Conservation (phyloP, 805 yeast genomes). For the Candida coquimbonensis region DNA sequence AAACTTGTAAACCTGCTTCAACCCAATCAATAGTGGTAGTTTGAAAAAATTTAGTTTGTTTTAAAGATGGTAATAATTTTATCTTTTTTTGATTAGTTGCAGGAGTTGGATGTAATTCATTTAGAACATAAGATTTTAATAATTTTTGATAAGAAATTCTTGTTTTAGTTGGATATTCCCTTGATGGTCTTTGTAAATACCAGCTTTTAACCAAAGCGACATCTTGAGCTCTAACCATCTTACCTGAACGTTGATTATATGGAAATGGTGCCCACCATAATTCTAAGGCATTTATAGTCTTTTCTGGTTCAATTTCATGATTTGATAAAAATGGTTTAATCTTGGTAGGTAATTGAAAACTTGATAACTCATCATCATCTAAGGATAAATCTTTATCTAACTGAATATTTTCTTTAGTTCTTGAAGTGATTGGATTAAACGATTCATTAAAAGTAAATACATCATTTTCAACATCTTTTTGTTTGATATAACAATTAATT, state of each 20-base stretch:
- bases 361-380: constrained; percentile 30
- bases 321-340: constrained; percentile 49
- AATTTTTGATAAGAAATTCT: constrained; percentile 85
- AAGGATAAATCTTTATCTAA: constrained; percentile 22
- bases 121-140: constrained; percentile 67
- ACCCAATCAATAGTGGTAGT: constrained; percentile 95
- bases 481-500: constrained; percentile 39
- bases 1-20: constrained; percentile 93
- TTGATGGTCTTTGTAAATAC: constrained; percentile 66
- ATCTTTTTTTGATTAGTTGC: constrained; percentile 43
- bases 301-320: constrained; percentile 37
- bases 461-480: constrained; percentile 39
- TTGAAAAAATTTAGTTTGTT: constrained; percentile 81
- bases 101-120: constrained; percentile 51
- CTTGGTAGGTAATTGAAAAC: constrained; percentile 33
- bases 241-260: constrained; percentile 68
- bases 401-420: constrained; percentile 19
- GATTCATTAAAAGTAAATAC: constrained; percentile 50
- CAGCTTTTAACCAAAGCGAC: constrained; percentile 77
- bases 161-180: constrained; percentile 62
- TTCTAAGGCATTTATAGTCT: constrained; percentile 49
- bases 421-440: constrained; percentile 48
- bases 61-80: constrained; percentile 56
- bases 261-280: constrained; percentile 85
- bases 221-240: constrained; percentile 78